Base-by-base conservation (phyloP, 2,329 filamentous ascomycete genomes). In the Fusarium euwallaceae region DNA sequence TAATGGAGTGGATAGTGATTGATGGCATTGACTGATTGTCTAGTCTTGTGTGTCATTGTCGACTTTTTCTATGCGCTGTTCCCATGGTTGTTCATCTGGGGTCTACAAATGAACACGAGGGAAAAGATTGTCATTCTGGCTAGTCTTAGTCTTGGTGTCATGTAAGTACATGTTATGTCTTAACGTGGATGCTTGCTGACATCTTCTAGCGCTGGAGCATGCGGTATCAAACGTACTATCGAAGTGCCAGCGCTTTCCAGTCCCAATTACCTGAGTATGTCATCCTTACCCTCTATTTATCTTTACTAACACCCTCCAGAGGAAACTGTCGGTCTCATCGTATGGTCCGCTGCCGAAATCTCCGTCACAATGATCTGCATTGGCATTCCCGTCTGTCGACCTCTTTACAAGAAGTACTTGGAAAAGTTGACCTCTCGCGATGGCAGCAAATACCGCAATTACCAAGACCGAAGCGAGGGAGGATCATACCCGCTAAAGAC, bases 51-150 rank as follows among this genome's bases (percentile, higher is more conserved):
- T 10, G 78, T 83, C 1, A 70, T 83, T 8, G 77, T 79, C 56
- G 84, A 86, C 67, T 83, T 85, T 59, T 83, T 83, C 60, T 84
- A 83, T 8, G 83, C 83, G 55, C 65, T 80, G 0, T 84, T 86
- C 6, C 85, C 86, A 0, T 87, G 86, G 84, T 78, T 84, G 1
- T 80, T 87, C 9, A 81, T 87, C 24, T 86, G 85, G 83, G 80
- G 82, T 0, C 69, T 87, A 9, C 82, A 84, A 36, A 87, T 87
- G 84, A 83, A 83, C 16, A 81, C 76, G n/a, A 80, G 83, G 17
- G 85, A 87, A 48, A 87, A 86, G 76, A 79, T 86, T 27, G 79
- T 85, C n/a, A 82, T 87, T 10, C 81, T 84, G 0, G 74, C 78
- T 22, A 83, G 84, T 61, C 82, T 87, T 51, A 86, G 85, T 53